Base-by-base conservation (phyloP, 140 eudicot genomes). In the Oenanthe javanica region DNA sequence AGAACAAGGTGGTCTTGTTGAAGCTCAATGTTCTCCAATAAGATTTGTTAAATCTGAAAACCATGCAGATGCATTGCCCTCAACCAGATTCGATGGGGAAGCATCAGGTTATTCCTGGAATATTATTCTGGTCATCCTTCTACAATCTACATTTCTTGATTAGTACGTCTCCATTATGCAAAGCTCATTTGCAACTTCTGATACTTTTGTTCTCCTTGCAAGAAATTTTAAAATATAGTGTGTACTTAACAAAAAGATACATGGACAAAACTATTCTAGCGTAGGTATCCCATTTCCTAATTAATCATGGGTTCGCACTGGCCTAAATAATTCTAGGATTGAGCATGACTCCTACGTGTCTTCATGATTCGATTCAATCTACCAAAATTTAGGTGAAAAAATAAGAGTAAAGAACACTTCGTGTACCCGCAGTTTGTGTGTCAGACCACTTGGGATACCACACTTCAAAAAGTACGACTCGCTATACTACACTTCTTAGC, bases 1-100 rank as follows among this genome's bases (percentile, higher is more conserved):
- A 66, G 36, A 51, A 63, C 83, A 63, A 64, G 81, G 54, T 36
- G 70, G 69, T 51, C 67, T 79, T 66, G 73, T 76, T 9, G 86
- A 84, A 79, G 72, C 77, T 71, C 83, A 85, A 81, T 81, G 84
- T 81, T 79, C 83, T 18, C 74, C 84, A 31, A 75, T 31, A 74
- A 48, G 13, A 11, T 36, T 25, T n/a, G 61, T 6, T 23, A n/a
- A 13, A 31, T 49, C 82, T 45, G 83, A 79, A 40, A 88, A 82
- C 42, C 75, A 25, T 40, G 86, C 77, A 71, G 63, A 70, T 52
- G 64, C 66, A 79, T 79, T 79, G 67, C 82, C 82, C 49, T 66
- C 59, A 4, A 79, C 82, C 38, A 77, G 79, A 54, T 72, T 73
- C 78, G 86, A 83, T 25, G 73, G 23, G 31, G 47, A 70, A 77